Base-by-base conservation (phyloP, 164 flowering plant genomes). In the Akebia trifoliata region DNA sequence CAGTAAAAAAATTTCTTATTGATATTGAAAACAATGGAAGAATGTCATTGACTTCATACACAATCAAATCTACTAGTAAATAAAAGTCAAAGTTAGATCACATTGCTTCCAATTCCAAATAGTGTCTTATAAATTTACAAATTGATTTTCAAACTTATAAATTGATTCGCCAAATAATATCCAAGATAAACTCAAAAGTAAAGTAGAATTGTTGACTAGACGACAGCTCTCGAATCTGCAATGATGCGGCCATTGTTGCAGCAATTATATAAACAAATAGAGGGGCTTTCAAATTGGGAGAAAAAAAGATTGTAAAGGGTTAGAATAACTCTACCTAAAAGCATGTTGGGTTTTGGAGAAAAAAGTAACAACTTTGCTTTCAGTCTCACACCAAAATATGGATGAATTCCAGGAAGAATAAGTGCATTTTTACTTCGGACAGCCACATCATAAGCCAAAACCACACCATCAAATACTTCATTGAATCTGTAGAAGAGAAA, bases 381-480 rank as follows among this genome's bases (percentile, higher is more conserved):
- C n/a, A 87, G 57, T 56, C 52, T 74, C 18, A 87, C 87, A 36
- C 82, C 84, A 68, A 82, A 70, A 72, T 77, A 81, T 1, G 97
- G 95, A 63, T 68, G 64, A 51, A 87, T 34, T 12, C 84, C 85
- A 15, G 83, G 59, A 44, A 84, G 75, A 67, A 87, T 75, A 64
- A 68, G 84, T 0, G 87, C 85, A 28, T 28, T 30, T 54, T 67
- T 63, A 65, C 60, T 65, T 9, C 26, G 37, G 45, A 66, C 17
- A 0, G 64, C 31, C 36, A 76, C 74, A 42, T 72, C 81, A 67
- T 84, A 85, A 50, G 92, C 92, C 72, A 90, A 71, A 26, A 87
- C 67, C 9, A 93, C 86, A 6, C 98, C 97, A 34, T 83, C 87
- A 66, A 84, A 90, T 18, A 38, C 53, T 61, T 93, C 97, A 74